Evolutionary conservation across 352 stramenopile species (phyloP), one percentile per base, ranked within the genome.

Genomic region (Globisporangium solare): DNA sequence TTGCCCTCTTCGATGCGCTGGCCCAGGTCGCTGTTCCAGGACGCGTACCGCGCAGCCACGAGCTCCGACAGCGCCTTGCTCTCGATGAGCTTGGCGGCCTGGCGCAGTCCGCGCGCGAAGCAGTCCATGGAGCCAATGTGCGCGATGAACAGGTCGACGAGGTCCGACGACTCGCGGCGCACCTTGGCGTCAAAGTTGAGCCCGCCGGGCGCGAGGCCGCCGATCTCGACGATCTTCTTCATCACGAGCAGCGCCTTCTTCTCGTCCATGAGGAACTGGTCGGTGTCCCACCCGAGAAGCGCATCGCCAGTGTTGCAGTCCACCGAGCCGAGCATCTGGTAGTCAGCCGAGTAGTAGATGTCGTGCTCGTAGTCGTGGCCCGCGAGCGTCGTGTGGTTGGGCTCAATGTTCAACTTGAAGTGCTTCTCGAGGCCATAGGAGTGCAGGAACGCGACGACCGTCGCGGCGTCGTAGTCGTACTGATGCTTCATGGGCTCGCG

Each of bases 381-480:
- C 24, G 87, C 85, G 42, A 96, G 71, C 37, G 83, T 90, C 46
- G 82, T 92, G 72, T 96, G 87, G 62, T 95, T 95, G 20, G 85
- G 82, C 68, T 94, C 85, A 57, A 95, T 90, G 68, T 95, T 94
- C 47, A 96, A 64, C 64, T 93, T 90, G 66, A 95, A 95, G 54
- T 96, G 67, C 32, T 88, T 68, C 22, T 88, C 64, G 18, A 96
- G 67, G 6, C 70, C 75, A 63, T 96, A 89, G 47, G 58, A 70
- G 55, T 84, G 68, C 40, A 96, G 68, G 65, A 96, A 96, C n/a
- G 79, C 73, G 37, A 95, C 86, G 32, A 86, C 73, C 3, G 85
- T 94, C 24, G 87, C 79, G 8, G 84, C 83, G 56, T 95, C 85
- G 63, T 92, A 94, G 72, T 95, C 85, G 73, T 95, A 96, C 70